Evolutionary conservation across 1,139 yeast genomes (phyloP).

Genomic region (Candida anutae): DNA sequence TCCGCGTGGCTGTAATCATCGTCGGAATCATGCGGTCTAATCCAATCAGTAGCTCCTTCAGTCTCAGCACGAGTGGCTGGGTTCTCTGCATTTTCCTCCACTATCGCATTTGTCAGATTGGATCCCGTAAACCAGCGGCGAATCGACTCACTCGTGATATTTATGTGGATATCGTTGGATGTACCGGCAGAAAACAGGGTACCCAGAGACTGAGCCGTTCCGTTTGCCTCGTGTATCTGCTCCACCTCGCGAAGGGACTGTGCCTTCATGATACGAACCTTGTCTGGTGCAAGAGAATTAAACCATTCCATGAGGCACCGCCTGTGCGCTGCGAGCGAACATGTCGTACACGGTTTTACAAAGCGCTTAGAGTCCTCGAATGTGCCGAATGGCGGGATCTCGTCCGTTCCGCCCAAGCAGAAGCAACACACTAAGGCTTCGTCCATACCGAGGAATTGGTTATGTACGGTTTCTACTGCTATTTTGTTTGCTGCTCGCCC

Average conservation of each 20-base stretch:
- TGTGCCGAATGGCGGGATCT: slow-evolving; percentile 36
- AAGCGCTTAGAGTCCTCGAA: slow-evolving; percentile 32
- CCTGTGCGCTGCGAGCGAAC: slow-evolving; percentile 30
- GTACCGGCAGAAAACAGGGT: slow-evolving; percentile 1
- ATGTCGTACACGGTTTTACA: slow-evolving; percentile 34
- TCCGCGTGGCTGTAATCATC: slow-evolving; percentile 1
- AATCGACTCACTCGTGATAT: slow-evolving; percentile 1
- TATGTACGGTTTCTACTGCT: too few species aligned
- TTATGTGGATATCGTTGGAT: slow-evolving; percentile 1
- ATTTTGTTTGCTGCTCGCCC: too few species aligned
- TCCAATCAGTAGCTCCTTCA: not conserved
- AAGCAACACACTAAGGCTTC: slow-evolving; percentile 33
- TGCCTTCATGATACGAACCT: slow-evolving; percentile 18
- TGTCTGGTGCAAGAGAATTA: slow-evolving; percentile 27
- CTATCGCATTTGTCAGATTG: too few species aligned
- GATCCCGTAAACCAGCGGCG: slow-evolving; percentile 4
- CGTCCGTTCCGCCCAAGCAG: slow-evolving; percentile 34
- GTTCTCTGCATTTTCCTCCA: too few species aligned
- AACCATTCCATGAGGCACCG: slow-evolving; percentile 41
- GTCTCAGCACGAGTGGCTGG: not conserved
- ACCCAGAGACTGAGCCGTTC: not conserved
- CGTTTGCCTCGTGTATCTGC: not conserved
- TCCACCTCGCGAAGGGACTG: slow-evolving; percentile 2
- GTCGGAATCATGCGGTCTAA: not conserved
- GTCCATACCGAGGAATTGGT: too few species aligned